Evolutionary conservation across 148 eudicot genomes (phyloP).

Genomic region (Bassia scoparia): DNA sequence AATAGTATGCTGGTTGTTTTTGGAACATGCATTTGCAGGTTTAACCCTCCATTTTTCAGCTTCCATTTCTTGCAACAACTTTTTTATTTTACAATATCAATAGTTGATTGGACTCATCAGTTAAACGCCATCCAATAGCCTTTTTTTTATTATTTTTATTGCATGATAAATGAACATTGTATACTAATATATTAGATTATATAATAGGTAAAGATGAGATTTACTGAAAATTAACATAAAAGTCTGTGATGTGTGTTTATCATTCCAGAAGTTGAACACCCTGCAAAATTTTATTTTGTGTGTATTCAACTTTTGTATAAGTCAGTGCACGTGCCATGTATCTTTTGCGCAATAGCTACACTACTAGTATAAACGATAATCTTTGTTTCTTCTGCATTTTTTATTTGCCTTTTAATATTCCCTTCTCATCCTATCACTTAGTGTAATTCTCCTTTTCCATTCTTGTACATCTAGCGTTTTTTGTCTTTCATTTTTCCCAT

Average conservation of each 20-base stretch:
- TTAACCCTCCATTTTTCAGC: too few species aligned
- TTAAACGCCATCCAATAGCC: too few species aligned
- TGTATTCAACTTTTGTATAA: conserved; percentile 19
- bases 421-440: background rate
- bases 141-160: too few species aligned
- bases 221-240: too few species aligned
- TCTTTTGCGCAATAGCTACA: background rate
- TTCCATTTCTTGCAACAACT: too few species aligned
- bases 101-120: conserved; percentile 27
- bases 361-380: background rate
- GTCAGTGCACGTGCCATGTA: conserved; percentile 29
- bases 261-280: background rate
- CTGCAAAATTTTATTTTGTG: background rate
- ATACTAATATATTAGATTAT: too few species aligned
- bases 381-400: background rate
- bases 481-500: too few species aligned
- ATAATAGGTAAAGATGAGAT: too few species aligned
- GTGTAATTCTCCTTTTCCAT: background rate
- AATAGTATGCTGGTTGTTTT: conserved; percentile 9
- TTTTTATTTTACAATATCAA: too few species aligned
- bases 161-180: background rate
- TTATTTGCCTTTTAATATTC: background rate
- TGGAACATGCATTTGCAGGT: conserved; percentile 20
- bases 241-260: background rate
- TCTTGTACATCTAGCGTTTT: background rate